Percentiles rank a stretch among this genome's conserved stretches.
Evolutionary conservation across 2,329 filamentous ascomycete species (phyloP).

Genomic region (Gyromitra esculenta): DNA sequence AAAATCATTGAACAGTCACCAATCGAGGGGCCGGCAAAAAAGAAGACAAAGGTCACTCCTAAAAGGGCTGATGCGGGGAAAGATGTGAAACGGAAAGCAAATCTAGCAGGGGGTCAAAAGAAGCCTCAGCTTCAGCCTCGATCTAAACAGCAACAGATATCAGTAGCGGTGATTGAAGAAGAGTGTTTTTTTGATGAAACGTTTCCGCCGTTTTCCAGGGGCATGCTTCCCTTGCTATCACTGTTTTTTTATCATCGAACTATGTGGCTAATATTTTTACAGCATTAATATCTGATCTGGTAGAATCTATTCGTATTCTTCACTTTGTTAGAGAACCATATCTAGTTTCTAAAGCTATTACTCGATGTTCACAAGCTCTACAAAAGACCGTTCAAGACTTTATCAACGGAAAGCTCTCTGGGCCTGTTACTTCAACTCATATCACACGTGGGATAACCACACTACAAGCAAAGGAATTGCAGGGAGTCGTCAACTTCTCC

Average conservation of each 20-base stretch:
- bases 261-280: conserved; percentile 7
- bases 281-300: conserved; percentile 28
- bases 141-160: not conserved
- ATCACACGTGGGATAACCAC: conserved; percentile 13
- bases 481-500: conserved; percentile 10
- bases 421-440: not conserved
- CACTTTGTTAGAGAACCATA: conserved; percentile 37
- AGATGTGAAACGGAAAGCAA: conserved; percentile 5
- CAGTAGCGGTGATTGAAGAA: not conserved
- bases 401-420: conserved; percentile 25
- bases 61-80: conserved; percentile 15
- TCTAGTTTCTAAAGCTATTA: conserved; percentile 21
- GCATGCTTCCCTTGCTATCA: conserved; percentile 4
- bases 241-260: not conserved
- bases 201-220: conserved; percentile 25
- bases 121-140: not conserved
- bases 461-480: conserved; percentile 5
- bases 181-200: conserved; percentile 17
- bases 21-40: conserved; percentile 19
- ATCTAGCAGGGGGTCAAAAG: conserved; percentile 9
- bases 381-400: conserved; percentile 32
- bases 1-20: not conserved
- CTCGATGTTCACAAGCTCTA: conserved; percentile 26
- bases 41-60: conserved; percentile 15
- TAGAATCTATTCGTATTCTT: conserved; percentile 33